Percentiles rank a stretch among this genome's conserved stretches.
These are phyloP conservation scores for Cenchrus purpureus DNA, from an alignment of 176 grass and related monocot species.

Conservation along the genomic window DNA sequence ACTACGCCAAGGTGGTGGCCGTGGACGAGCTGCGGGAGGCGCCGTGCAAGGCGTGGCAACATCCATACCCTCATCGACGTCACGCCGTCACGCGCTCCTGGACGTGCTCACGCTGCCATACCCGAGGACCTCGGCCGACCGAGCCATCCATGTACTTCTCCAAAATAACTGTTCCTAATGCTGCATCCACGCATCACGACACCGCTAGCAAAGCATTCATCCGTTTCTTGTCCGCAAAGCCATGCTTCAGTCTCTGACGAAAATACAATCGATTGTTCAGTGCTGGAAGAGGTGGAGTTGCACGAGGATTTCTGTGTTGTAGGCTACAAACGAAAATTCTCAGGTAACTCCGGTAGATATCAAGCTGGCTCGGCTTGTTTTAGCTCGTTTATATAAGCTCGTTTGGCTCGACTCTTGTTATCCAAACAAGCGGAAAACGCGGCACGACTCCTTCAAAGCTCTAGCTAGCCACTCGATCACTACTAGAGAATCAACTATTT, in stretches of 20 bases:
- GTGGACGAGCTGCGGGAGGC: conserved; percentile 45
- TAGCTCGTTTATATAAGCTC: too few species aligned
- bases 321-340: conserved; percentile 20
- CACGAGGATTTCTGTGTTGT: conserved; percentile 40
- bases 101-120: conserved; percentile 59
- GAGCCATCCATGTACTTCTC: conserved; percentile 52
- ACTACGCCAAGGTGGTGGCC: conserved; percentile 40
- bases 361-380: too few species aligned
- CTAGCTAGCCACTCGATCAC: too few species aligned
- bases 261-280: not conserved
- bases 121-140: conserved; percentile 46
- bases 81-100: conserved; percentile 58
- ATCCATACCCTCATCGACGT: conserved; percentile 56
- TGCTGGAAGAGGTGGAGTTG: conserved; percentile 41
- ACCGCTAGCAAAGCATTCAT: not conserved
- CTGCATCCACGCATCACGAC: too few species aligned
- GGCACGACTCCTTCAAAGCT: too few species aligned
- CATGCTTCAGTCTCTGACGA: not conserved
- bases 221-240: not conserved
- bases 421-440: too few species aligned
- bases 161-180: not conserved
- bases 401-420: too few species aligned
- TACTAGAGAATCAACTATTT: too few species aligned
- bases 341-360: conserved; percentile 1
- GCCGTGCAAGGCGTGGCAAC: conserved; percentile 56